Evolutionary conservation across 2,329 filamentous ascomycete genomes (phyloP).

Genomic region (Helotiales sp.): DNA sequence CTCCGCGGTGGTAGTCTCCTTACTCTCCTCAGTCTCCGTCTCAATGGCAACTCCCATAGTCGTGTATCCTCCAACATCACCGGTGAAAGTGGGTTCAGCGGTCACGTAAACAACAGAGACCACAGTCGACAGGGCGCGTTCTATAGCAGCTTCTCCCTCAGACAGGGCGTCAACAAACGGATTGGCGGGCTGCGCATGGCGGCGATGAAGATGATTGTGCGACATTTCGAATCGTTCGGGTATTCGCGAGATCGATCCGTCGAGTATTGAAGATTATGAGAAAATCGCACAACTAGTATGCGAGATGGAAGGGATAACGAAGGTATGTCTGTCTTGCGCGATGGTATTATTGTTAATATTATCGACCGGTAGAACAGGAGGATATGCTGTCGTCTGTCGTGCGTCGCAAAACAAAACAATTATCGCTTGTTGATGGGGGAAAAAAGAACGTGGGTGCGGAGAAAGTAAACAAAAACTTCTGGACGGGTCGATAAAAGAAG

Average conservation of each 20-base stretch:
- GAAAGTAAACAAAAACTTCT: constrained; percentile 5
- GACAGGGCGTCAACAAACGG: constrained; percentile 4
- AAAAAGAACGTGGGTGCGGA: constrained; percentile 8
- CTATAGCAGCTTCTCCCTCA: constrained; percentile 1
- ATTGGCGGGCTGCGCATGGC: constrained; percentile 20
- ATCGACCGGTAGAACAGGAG: constrained; percentile 1
- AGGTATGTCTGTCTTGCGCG: not conserved
- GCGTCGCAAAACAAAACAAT: not conserved
- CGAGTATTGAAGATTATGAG: not conserved
- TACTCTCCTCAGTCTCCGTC: not conserved
- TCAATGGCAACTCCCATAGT: constrained; percentile 34
- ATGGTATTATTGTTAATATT: constrained; percentile 4
- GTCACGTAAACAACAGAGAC: constrained; percentile 52
- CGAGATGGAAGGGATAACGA: not conserved
- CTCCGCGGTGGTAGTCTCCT: not conserved
- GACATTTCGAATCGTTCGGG: constrained; percentile 25
- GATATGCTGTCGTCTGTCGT: not conserved
- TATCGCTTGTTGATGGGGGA: not conserved
- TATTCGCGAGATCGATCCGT: not conserved
- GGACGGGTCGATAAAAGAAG: constrained; percentile 26
- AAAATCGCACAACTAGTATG: constrained; percentile 3
- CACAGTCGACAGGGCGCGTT: constrained; percentile 32
- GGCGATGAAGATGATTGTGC: constrained; percentile 28
- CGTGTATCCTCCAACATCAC: constrained; percentile 47
- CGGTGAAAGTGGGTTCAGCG: constrained; percentile 50